Conservation (phyloP, 164 flowering plant genomes). For the Vitis amurensis region DNA sequence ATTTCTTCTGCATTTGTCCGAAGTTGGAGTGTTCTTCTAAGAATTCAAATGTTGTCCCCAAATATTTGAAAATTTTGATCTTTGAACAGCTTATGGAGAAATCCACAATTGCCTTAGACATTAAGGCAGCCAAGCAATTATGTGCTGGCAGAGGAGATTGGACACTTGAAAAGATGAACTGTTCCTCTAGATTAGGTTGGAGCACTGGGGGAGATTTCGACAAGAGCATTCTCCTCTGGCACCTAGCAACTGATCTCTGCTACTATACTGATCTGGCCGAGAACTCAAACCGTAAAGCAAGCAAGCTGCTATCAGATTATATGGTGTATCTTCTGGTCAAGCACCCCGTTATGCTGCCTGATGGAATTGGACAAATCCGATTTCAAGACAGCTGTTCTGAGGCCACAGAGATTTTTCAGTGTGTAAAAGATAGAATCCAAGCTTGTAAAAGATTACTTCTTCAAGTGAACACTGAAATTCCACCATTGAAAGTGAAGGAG, state of each 20-base stretch:
- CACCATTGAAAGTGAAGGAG: no score
- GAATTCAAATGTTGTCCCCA: neutral
- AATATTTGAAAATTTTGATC: no score
- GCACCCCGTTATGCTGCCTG: no score
- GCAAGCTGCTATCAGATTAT: constrained; percentile 24
- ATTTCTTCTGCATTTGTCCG: no score
- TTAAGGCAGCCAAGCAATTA: neutral
- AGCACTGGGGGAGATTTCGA: constrained; percentile 6
- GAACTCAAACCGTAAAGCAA: neutral
- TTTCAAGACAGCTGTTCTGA: no score
- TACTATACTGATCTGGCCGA: neutral
- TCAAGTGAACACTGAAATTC: no score
- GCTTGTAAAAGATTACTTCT: no score
- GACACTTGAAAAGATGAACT: neutral
- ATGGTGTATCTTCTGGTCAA: constrained; percentile 28
- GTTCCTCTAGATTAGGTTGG: neutral
- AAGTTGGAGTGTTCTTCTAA: neutral
- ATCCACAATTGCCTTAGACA: no score
- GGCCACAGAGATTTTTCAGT: no score
- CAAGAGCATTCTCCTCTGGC: constrained; percentile 17
- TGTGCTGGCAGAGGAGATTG: constrained; percentile 4
- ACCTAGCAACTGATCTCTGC: constrained; percentile 15
- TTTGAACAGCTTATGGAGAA: neutral
- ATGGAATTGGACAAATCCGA: no score
- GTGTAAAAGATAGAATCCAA: no score